Base-by-base conservation (phyloP, 2,329 filamentous ascomycete species). In the Pseudocercospora macadamiae region DNA sequence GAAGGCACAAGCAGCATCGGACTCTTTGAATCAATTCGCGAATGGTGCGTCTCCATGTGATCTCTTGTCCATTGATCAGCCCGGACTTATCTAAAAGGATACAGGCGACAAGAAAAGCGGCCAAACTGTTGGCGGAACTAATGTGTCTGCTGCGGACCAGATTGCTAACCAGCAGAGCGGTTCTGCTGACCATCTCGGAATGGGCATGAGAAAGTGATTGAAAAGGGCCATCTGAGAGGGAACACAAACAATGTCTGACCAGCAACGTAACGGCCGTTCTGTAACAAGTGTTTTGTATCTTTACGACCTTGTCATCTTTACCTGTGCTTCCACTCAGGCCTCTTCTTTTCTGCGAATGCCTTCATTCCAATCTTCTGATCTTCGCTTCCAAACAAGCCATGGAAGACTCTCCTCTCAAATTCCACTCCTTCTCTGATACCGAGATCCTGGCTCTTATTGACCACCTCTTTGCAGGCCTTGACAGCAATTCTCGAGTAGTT, bases 391-490 rank as follows among this genome's bases (percentile, higher is more conserved):
- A 99, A 99, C 70, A 97, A 73, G 23, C 87, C 84, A 77, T 99
- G 95, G 82, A 99, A 99, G 30, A 97, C 83, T 54, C 93, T 85
- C 72, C 95, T 84, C 83, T 99, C 95, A 77, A 87, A 97, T 79
- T 99, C 95, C 1, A 99, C 89, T 12, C 95, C 95, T 71, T 97
- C 95, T 67, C 89, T 81, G 60, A 99, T 79, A 3, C 88, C 82
- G 67, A 96, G 77, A 69, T 99, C 95, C 81, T 97, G 93, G 76
- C 92, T 96, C 87, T 97, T 97, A 75, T 97, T 96, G 56, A 99
- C 93, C n/a, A 95, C 93, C 82, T 99, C 95, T 83, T 99, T 99
- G 57, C 86, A 89, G 9, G 90, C 95, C 78, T 91, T 87, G 59
- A 96, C 86, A 1, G 93, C 90, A n/a, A 99, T 88, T 72, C 83